A percentile compares a stretch with the other conserved stretches of the same genome.
phyloP scores from a whole-genome alignment of 1,284 basidiomycete genomes.

The Cutaneotrichosporon mucoides region DNA sequence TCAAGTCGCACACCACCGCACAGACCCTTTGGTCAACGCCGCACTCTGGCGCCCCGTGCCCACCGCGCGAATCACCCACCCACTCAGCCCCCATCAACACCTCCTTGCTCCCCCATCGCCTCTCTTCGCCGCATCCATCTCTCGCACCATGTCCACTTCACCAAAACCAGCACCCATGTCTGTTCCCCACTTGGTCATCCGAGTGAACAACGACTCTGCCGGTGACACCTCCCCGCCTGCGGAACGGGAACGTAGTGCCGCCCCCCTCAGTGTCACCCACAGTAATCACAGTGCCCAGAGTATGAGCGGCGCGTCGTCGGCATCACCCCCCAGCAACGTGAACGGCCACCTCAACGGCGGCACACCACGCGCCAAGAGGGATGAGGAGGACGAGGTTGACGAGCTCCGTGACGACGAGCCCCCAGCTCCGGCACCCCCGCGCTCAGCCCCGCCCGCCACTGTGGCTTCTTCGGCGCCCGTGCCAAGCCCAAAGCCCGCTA shows the following conservation, averaged over 20 bases:
- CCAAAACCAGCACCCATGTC: slow-evolving; percentile 13
- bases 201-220: slow-evolving; percentile 11
- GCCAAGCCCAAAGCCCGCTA: slow-evolving; percentile 19
- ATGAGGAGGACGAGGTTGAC: slow-evolving; percentile 23
- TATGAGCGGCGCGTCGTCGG: background rate
- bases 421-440: slow-evolving; percentile 1
- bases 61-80: background rate
- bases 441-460: slow-evolving; percentile 1
- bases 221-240: background rate
- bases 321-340: background rate
- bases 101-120: background rate
- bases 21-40: background rate
- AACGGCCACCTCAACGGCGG: background rate
- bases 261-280: background rate
- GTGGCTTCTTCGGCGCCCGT: slow-evolving; percentile 1
- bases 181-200: slow-evolving; percentile 16
- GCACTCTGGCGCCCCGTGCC: background rate
- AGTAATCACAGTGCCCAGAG: background rate
- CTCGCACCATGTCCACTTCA: slow-evolving; percentile 11
- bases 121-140: background rate
- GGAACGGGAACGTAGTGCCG: slow-evolving; percentile 1
- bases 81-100: background rate
- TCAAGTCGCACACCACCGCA: background rate
- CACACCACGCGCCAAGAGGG: background rate
- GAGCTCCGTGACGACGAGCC: slow-evolving; percentile 24